These are phyloP conservation scores for Tylopilus subfusipes DNA, from an alignment of 768 basidiomycete genomes.

Conservation along the genomic window DNA sequence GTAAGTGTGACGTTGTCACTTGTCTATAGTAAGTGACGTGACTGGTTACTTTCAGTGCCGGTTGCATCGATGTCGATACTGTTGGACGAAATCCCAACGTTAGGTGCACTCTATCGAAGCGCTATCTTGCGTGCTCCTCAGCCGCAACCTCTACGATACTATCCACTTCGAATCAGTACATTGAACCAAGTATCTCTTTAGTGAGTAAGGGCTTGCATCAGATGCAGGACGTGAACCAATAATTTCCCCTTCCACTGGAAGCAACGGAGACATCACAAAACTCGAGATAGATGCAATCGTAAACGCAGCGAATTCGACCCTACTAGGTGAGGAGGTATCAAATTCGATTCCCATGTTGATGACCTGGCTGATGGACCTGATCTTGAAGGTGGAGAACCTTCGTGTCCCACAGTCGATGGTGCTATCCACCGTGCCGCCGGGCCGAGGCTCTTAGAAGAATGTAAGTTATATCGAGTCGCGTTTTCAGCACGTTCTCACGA, in stretches of 20 bases:
- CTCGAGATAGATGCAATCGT: constrained; percentile 72
- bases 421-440: constrained; percentile 81
- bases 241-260: constrained; percentile 26
- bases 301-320: constrained; percentile 73
- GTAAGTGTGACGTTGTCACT: too few relatives aligned
- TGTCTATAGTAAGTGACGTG: too few relatives aligned
- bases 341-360: too few relatives aligned
- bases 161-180: constrained; percentile 36
- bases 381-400: constrained; percentile 60
- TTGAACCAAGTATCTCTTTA: constrained; percentile 63
- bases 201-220: constrained; percentile 42
- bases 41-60: too few relatives aligned
- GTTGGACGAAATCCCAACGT: constrained; percentile 52
- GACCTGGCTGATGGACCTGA: background rate
- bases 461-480: constrained; percentile 36
- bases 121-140: constrained; percentile 36
- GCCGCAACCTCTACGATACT: constrained; percentile 17
- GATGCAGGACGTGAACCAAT: background rate
- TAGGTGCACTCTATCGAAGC: constrained; percentile 50
- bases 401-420: constrained; percentile 60
- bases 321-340: constrained; percentile 50
- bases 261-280: constrained; percentile 77
- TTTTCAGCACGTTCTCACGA: constrained; percentile 21
- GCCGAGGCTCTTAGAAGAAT: constrained; percentile 60
- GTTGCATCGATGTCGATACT: constrained; percentile 10